These are phyloP conservation scores for Keqinozyma sinolaborantium DNA, from an alignment of 1,139 yeast genomes.

Conservation along the genomic window DNA sequence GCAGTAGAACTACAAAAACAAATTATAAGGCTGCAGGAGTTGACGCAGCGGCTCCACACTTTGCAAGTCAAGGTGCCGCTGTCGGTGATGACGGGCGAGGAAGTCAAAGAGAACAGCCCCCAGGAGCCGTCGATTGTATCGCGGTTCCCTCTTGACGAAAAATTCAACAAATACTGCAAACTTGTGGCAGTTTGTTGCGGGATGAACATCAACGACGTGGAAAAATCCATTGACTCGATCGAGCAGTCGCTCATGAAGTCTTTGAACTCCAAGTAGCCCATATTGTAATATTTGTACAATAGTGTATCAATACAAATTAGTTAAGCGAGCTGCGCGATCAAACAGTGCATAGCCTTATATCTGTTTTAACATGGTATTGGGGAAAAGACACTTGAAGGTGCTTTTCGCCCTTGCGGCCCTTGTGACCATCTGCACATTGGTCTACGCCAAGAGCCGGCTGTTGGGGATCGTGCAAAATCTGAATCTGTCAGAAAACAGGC, in stretches of 20 bases:
- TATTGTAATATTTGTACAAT: conserved; percentile 9
- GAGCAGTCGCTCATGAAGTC: conserved; percentile 30
- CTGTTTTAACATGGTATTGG: no score
- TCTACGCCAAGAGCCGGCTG: no score
- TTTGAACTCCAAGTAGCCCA: conserved; percentile 6
- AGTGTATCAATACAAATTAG: conserved; percentile 10
- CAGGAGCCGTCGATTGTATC: conserved; percentile 17
- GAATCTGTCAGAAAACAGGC: no score
- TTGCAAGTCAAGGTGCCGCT: conserved; percentile 24
- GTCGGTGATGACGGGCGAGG: conserved; percentile 8
- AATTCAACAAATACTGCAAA: conserved; percentile 39
- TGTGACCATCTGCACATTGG: no score
- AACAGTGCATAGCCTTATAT: no score
- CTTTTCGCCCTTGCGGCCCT: no score
- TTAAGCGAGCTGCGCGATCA: no score
- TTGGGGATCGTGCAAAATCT: no score
- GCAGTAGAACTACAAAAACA: conserved; percentile 20
- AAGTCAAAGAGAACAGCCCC: conserved; percentile 13
- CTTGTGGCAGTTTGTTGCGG: conserved; percentile 45
- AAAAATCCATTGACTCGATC: conserved; percentile 39
- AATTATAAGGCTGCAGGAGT: conserved; percentile 17
- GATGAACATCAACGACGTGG: conserved; percentile 40
- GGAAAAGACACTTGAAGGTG: no score
- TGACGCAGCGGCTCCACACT: conserved; percentile 15
- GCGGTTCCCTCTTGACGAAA: conserved; percentile 30